A percentile compares a stretch with the other conserved stretches of the same genome.
Conservation (phyloP, 2,329 filamentous ascomycete species). For the Gaeumannomyces tritici region DNA sequence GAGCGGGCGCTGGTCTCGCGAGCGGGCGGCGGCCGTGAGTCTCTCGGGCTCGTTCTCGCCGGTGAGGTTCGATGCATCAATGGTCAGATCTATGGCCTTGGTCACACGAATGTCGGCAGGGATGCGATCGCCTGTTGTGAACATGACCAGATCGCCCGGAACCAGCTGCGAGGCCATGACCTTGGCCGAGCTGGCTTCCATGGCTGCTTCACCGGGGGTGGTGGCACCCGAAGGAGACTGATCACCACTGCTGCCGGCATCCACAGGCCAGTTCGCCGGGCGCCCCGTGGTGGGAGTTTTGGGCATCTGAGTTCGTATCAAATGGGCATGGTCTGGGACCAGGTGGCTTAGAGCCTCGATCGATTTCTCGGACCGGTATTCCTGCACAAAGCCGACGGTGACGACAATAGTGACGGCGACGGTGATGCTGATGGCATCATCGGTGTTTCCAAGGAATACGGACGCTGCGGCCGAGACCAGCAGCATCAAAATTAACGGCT, state of each 20-base stretch:
- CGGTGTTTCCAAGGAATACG: constrained; percentile 82
- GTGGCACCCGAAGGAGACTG: constrained; percentile 38
- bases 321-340: constrained; percentile 89
- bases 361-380: constrained; percentile 95
- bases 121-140: constrained; percentile 92
- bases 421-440: constrained; percentile 92
- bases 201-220: constrained; percentile 50
- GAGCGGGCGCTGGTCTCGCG: constrained; percentile 19
- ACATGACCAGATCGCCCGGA: constrained; percentile 84
- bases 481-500: constrained; percentile 87
- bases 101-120: constrained; percentile 94
- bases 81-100: constrained; percentile 77
- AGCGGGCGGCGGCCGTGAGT: constrained; percentile 57
- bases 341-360: constrained; percentile 89
- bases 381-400: constrained; percentile 90
- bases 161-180: constrained; percentile 83
- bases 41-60: constrained; percentile 91
- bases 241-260: constrained; percentile 12
- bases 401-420: constrained; percentile 96
- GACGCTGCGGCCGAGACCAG: constrained; percentile 83
- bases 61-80: constrained; percentile 94
- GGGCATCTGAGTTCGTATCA: constrained; percentile 57
- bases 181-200: constrained; percentile 69
- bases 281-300: constrained; percentile 24
- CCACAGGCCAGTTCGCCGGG: constrained; percentile 32